A percentile compares a stretch with the other conserved stretches of the same genome.
Evolutionary conservation across 495 filamentous ascomycete genomes (phyloP).

Genomic region (Trichoderma asperelloides): DNA sequence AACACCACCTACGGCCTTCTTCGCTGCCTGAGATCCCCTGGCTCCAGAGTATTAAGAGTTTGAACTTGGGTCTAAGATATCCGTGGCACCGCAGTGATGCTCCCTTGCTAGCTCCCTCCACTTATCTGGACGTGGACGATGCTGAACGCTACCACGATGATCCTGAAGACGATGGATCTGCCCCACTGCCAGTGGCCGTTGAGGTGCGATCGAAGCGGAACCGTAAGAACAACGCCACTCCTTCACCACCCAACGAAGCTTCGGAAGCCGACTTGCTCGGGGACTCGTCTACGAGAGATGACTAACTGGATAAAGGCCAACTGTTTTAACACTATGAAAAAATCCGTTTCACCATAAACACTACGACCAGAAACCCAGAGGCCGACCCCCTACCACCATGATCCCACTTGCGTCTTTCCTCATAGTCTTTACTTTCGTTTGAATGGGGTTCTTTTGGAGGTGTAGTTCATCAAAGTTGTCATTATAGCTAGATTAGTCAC

Average conservation of each 20-base stretch:
- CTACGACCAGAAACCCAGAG: background rate
- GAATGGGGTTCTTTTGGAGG: background rate
- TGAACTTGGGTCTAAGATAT: background rate
- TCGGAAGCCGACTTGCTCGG: background rate
- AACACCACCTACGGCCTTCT: constrained; percentile 24
- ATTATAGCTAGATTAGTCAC: background rate
- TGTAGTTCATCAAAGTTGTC: background rate
- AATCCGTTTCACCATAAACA: too few species aligned
- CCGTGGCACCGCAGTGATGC: background rate
- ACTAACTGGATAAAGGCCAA: background rate
- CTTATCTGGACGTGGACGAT: background rate
- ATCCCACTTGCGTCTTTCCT: background rate
- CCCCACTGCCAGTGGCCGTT: background rate
- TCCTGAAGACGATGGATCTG: background rate
- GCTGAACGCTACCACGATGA: background rate
- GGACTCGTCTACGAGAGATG: background rate
- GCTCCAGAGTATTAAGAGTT: constrained; percentile 20
- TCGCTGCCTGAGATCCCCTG: constrained; percentile 26
- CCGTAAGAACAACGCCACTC: background rate
- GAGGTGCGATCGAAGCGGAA: constrained; percentile 2
- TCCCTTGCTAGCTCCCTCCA: background rate
- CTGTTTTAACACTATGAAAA: background rate
- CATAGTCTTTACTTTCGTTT: background rate
- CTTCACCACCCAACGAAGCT: background rate
- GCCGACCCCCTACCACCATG: too few species aligned